A percentile compares a stretch with the other conserved stretches of the same genome.
These are phyloP conservation scores for Alternaria infectoria DNA, from an alignment of 2,329 filamentous ascomycete genomes.

Conservation along the genomic window DNA sequence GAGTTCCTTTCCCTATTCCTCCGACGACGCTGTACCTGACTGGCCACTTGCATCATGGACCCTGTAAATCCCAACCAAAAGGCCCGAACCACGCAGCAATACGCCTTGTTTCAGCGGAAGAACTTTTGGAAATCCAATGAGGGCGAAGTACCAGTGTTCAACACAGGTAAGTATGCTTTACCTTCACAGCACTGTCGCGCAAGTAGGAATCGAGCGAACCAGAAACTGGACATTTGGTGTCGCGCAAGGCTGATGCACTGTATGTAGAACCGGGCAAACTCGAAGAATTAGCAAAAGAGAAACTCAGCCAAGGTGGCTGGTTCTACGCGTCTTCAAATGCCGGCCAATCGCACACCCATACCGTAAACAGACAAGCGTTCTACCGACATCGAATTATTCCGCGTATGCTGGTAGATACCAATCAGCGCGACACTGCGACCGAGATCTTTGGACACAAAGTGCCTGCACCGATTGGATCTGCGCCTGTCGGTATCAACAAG, in stretches of 20 bases:
- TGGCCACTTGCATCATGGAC: constrained; percentile 47
- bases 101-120: constrained; percentile 61
- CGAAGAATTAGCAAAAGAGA: constrained; percentile 63
- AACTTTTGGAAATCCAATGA: constrained; percentile 62
- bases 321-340: constrained; percentile 65
- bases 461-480: constrained; percentile 67
- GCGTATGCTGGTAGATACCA: constrained; percentile 66
- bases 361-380: constrained; percentile 68
- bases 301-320: constrained; percentile 65
- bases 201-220: too few relatives aligned
- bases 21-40: neutral
- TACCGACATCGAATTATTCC: constrained; percentile 69
- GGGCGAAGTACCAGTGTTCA: constrained; percentile 58
- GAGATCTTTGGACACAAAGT: constrained; percentile 66
- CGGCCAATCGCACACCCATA: constrained; percentile 60
- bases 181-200: neutral
- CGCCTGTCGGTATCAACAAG: constrained; percentile 69
- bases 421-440: constrained; percentile 62
- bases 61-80: constrained; percentile 60
- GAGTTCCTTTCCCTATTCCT: neutral
- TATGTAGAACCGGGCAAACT: constrained; percentile 61
- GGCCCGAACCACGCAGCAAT: constrained; percentile 60
- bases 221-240: neutral
- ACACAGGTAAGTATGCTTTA: constrained; percentile 51
- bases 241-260: neutral